Evolutionary conservation across 371 early-diverging fungal genomes (phyloP).

Genomic region (Umbelopsis sp.): DNA sequence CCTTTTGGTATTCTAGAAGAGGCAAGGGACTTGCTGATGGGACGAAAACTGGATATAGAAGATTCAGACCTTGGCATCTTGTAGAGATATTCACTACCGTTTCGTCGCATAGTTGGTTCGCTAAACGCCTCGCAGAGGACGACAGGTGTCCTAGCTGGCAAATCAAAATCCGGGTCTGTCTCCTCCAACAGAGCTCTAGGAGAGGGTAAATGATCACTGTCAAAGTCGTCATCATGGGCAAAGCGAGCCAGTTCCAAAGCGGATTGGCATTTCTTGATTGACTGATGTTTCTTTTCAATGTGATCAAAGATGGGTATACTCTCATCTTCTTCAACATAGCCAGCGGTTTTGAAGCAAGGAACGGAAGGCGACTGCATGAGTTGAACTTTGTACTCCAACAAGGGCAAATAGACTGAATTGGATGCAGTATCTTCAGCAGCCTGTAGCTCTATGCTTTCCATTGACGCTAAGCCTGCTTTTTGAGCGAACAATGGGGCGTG

Average conservation of each 20-base stretch:
- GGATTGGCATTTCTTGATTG: constrained; percentile 13
- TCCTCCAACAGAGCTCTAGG: neutral
- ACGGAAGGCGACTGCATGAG: constrained; percentile 11
- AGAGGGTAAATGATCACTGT: neutral
- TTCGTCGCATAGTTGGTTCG: constrained; percentile 6
- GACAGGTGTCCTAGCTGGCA: neutral
- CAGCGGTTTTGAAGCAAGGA: constrained; percentile 9
- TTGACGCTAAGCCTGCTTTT: neutral
- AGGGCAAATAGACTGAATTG: neutral
- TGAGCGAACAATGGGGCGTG: constrained; percentile 4
- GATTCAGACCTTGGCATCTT: constrained; percentile 32
- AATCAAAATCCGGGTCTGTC: neutral
- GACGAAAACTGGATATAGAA: constrained; percentile 34
- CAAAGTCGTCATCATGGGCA: neutral
- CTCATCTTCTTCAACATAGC: constrained; percentile 1
- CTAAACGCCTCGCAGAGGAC: constrained; percentile 2
- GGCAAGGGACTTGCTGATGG: constrained; percentile 36
- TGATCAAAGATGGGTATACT: constrained; percentile 7
- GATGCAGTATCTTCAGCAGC: neutral
- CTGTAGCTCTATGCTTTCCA: constrained; percentile 10
- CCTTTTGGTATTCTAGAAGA: constrained; percentile 20
- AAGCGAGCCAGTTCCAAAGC: neutral
- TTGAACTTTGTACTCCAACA: constrained; percentile 11
- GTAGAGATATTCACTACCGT: constrained; percentile 18
- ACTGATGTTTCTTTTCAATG: neutral